Evolutionary conservation across 2,329 filamentous ascomycete species (phyloP).

Genomic region (Xylariaceae sp.): DNA sequence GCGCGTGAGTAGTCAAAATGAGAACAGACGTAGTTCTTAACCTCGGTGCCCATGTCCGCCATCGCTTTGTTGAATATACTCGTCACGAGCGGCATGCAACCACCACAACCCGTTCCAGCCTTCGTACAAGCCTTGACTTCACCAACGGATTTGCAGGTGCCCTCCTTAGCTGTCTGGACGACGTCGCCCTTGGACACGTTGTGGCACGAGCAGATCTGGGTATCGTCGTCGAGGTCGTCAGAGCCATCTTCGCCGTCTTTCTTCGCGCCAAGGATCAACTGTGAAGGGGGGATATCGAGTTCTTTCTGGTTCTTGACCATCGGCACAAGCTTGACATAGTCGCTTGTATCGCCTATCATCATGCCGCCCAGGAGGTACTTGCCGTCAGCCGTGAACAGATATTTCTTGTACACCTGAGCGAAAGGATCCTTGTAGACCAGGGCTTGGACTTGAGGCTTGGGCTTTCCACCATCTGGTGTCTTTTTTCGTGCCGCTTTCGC

Average conservation of each 20-base stretch:
- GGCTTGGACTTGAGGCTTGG: constrained; percentile 67
- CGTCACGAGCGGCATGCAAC: constrained; percentile 83
- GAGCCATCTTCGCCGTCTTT: constrained; percentile 70
- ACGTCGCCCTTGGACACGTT: constrained; percentile 87
- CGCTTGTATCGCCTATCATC: constrained; percentile 92
- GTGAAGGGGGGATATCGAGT: constrained; percentile 71
- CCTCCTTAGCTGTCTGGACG: constrained; percentile 67
- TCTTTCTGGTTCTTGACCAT: constrained; percentile 81
- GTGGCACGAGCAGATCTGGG: constrained; percentile 89
- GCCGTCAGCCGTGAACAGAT: constrained; percentile 82
- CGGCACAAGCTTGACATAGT: constrained; percentile 84
- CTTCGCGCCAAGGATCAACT: constrained; percentile 77
- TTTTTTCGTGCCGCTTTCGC: constrained; percentile 46
- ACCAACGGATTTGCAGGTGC: constrained; percentile 74
- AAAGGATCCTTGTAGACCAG: constrained; percentile 89
- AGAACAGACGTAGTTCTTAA: constrained; percentile 80
- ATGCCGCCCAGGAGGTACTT: constrained; percentile 91
- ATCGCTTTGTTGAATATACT: constrained; percentile 89
- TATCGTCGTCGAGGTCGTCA: constrained; percentile 77
- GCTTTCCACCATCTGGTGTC: constrained; percentile 50
- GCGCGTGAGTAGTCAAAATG: constrained; percentile 82
- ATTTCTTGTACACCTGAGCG: constrained; percentile 87
- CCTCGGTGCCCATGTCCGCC: constrained; percentile 78
- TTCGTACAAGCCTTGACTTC: constrained; percentile 89
- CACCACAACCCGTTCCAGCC: constrained; percentile 84